Conservation (phyloP, 352 stramenopile species). For the Phytophthora cryptogea region DNA sequence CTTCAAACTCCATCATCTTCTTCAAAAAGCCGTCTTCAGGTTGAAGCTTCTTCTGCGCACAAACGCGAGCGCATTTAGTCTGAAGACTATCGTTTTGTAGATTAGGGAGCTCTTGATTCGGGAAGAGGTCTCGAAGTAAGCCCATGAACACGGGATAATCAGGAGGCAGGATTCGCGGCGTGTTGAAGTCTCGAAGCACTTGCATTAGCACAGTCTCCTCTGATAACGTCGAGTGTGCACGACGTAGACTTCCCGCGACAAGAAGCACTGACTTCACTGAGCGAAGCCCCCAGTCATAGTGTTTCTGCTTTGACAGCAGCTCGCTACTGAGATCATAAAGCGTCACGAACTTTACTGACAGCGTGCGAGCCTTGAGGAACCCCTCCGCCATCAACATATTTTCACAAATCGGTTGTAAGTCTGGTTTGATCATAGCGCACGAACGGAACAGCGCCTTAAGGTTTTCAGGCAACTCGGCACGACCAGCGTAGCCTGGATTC, state of each 20-base stretch:
- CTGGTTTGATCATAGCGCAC: conserved; percentile 93
- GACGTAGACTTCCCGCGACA: conserved; percentile 93
- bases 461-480: conserved; percentile 92
- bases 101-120: conserved; percentile 45
- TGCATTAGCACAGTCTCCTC: conserved; percentile 95
- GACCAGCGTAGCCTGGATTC: conserved; percentile 93
- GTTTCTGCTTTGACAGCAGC: conserved; percentile 85
- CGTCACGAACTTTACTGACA: conserved; percentile 92
- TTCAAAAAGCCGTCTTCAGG: conserved; percentile 95
- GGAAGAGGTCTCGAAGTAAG: conserved; percentile 94
- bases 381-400: conserved; percentile 96
- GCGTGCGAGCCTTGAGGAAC: conserved; percentile 81
- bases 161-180: conserved; percentile 90
- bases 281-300: conserved; percentile 96
- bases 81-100: conserved; percentile 54
- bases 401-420: conserved; percentile 92
- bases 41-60: conserved; percentile 79
- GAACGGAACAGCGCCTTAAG: conserved; percentile 92
- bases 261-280: conserved; percentile 97
- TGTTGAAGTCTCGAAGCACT: conserved; percentile 97
- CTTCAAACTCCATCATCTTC: conserved; percentile 95
- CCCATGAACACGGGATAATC: conserved; percentile 95
- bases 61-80: conserved; percentile 53
- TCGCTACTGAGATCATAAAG: conserved; percentile 90
- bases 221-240: conserved; percentile 72